Base-by-base conservation (phyloP, 2,329 filamentous ascomycete species). In the Penicillium sclerotigenum region DNA sequence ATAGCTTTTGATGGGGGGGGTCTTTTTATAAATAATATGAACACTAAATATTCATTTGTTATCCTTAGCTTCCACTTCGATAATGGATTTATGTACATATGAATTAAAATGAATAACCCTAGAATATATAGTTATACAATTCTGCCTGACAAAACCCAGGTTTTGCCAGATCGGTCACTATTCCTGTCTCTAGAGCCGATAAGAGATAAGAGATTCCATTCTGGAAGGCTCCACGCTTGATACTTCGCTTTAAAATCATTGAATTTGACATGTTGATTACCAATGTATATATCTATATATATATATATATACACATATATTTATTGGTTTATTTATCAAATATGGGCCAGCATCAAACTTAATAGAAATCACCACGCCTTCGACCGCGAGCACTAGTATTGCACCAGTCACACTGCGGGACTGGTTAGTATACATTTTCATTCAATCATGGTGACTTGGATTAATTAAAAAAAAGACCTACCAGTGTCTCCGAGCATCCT, bases 401-500 rank as follows among this genome's bases (percentile, higher is more conserved):
- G 61, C 75, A 77, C 75, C 75, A 77, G 58, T 76, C 74, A 59
- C 75, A 75, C 73, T 76, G 34, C 18, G 48, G 13, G 36, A 31
- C 18, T 20, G 34, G 41, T 60, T 54, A 56, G 49, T 20, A 34
- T 31, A 28, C 4, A 9, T 8, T 40, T 14, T n/a, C n/a, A 20
- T 20, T 18, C 22, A 18, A 37, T 29, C 18, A 34, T 36, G 9
- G 31, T 20, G 14, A 18, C 31, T n/a, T 22, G 7, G 16, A 33
- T 33, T 7, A 14, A n/a, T 16, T 2, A 43, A 33, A n/a, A 8
- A 33, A 9, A 13, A 9, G 7, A 47, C 71, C 50, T 72, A 78
- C 76, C 65, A 74, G 77, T 68, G 80, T 86, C n/a, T 80, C 75
- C 13, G 87, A 89, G 38, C 88, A 93, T 16, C 90, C 89, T 63